Percentiles rank a stretch among this genome's conserved stretches.
Conservation (phyloP, 257 asterid genomes). For the Solanum commersonii region DNA sequence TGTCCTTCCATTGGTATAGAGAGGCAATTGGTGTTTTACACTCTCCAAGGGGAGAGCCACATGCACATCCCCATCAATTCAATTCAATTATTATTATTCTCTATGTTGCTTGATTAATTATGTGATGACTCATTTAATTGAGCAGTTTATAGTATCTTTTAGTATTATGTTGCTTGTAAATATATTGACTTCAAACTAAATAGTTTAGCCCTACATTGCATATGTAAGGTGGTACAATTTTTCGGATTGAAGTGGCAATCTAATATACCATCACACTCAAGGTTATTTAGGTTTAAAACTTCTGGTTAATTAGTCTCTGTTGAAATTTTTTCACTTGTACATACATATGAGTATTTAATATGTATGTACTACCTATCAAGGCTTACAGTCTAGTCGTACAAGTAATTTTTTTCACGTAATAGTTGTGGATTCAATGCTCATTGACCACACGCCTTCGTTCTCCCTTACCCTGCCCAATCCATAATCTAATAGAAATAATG, state of each 20-base stretch:
- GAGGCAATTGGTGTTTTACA: conserved; percentile 30
- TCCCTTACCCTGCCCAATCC: not conserved
- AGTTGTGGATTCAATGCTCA: not conserved
- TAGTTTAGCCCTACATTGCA: not conserved
- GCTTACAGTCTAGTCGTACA: not conserved
- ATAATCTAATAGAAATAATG: too few relatives aligned
- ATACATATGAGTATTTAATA: too few relatives aligned
- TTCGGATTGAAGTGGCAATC: not conserved
- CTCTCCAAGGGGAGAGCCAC: conserved; percentile 18
- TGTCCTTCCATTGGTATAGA: conserved; percentile 33
- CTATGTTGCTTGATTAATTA: not conserved
- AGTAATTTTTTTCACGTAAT: not conserved
- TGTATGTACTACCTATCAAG: not conserved
- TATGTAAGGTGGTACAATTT: not conserved
- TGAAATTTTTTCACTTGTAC: not conserved
- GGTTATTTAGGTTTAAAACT: not conserved
- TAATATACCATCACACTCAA: not conserved
- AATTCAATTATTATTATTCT: not conserved
- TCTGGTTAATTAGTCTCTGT: too few relatives aligned
- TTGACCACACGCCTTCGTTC: not conserved
- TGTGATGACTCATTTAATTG: not conserved
- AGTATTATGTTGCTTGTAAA: not conserved
- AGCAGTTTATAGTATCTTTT: not conserved
- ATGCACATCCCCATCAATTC: not conserved
- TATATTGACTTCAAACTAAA: not conserved